Base-by-base conservation (phyloP, 768 basidiomycete species). In the Pleurotus tuber-regium region DNA sequence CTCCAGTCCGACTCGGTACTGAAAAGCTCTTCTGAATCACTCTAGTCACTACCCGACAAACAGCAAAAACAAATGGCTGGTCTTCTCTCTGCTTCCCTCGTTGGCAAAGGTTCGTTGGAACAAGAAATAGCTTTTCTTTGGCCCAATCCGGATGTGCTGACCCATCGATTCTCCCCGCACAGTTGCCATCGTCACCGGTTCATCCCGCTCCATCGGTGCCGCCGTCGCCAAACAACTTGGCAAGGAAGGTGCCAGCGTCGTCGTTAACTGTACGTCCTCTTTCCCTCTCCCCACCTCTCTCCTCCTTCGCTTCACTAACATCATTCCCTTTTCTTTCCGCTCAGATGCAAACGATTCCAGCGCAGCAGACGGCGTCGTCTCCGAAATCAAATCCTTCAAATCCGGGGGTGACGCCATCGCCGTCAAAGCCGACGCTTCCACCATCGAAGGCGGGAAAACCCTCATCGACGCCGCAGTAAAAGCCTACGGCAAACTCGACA, bases 171-270 rank as follows among this genome's bases (percentile, higher is more conserved):
- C 30, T n/a, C n/a, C n/a, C n/a, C n/a, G 14, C 12, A 18, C 30
- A 47, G 46, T 47, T 30, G 46, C 46, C 21, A 12, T 47, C 23
- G 46, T 47, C 9, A 84, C 83, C 14, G 81, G 82, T 28, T 82
- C 81, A 5, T 83, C 83, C 11, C 77, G 80, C 11, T 75, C 74
- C n/a, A 84, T 82, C 28, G 83, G 83, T 33, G 83, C 82, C 1
- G 72, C 79, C 11, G 74, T 83, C 52, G 82, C 80, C 3, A 66
- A 63, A 30, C 69, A 70, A 35, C 70, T 85, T 14, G 83, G 77
- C n/a, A 71, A 68, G 33, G 70, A 81, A 56, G 83, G 84, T 11
- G 80, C 80, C 3, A 72, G 71, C 54, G 80, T 84, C 47, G 72
- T 82, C 25, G 73, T 84, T 18, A 83, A 83, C 70, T 47, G 46